phyloP scores from a whole-genome alignment of 2,329 filamentous ascomycete genomes.

The Sporothrix globosa region DNA sequence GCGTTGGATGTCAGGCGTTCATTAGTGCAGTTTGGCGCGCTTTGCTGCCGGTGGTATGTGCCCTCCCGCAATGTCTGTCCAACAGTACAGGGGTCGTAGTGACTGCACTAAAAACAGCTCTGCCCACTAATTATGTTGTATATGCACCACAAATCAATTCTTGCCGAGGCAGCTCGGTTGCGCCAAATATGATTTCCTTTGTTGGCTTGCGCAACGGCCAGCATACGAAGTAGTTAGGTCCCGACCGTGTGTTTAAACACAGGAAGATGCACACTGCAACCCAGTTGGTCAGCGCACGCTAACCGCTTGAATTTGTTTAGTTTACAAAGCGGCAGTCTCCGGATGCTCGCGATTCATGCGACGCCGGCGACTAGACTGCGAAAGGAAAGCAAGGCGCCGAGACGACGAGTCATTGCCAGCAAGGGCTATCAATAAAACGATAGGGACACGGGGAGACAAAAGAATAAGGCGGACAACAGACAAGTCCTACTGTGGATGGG shows the following conservation, averaged over 20 bases:
- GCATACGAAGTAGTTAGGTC: neutral
- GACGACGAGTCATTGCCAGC: constrained; percentile 16
- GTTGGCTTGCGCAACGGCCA: neutral
- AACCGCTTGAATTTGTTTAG: constrained; percentile 2
- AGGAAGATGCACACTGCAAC: no score
- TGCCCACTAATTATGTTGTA: neutral
- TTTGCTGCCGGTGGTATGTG: no score
- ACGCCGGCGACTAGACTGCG: neutral
- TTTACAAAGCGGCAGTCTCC: constrained; percentile 5
- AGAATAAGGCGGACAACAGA: constrained; percentile 7
- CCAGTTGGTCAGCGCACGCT: neutral
- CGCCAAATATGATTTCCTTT: neutral
- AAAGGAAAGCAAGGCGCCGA: neutral
- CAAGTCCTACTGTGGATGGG: constrained; percentile 5
- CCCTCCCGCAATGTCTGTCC: no score
- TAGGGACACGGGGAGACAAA: no score
- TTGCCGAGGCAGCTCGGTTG: constrained; percentile 23
- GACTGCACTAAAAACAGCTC: neutral
- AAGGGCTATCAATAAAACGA: neutral
- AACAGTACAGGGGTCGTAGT: neutral
- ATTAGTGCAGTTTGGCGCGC: neutral
- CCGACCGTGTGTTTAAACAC: neutral
- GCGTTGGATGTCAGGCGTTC: neutral
- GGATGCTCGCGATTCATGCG: constrained; percentile 17
- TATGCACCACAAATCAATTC: neutral